Percentiles rank a stretch among this genome's conserved stretches.
Evolutionary conservation across 495 filamentous ascomycete genomes (phyloP).

Genomic region (Aspergillus conjunctus): DNA sequence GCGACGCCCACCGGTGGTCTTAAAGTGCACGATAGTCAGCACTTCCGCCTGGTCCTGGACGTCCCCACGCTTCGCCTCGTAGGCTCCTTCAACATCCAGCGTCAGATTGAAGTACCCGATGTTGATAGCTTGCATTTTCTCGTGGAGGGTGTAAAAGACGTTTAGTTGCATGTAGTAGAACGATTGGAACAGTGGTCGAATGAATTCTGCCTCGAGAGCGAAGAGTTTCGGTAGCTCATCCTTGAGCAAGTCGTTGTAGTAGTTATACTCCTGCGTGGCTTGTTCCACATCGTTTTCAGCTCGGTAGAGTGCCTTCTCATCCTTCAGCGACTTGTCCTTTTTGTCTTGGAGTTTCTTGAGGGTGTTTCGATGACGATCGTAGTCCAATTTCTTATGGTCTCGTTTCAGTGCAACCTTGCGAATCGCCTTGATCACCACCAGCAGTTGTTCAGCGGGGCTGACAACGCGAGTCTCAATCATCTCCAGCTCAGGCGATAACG

Average conservation of each 20-base stretch:
- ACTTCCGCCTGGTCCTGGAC: constrained; percentile 80
- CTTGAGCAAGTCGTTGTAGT: constrained; percentile 95
- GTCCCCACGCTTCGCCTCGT: constrained; percentile 82
- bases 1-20: constrained; percentile 67
- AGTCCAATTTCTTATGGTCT: constrained; percentile 97
- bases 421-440: constrained; percentile 93
- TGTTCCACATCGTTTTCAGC: constrained; percentile 89
- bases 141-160: constrained; percentile 98
- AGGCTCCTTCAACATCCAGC: constrained; percentile 86
- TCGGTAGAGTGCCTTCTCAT: constrained; percentile 96
- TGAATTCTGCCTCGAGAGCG: constrained; percentile 91
- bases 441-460: constrained; percentile 88
- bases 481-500: constrained; percentile 87
- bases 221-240: constrained; percentile 95
- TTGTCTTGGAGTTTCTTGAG: constrained; percentile 97
- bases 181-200: constrained; percentile 94
- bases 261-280: constrained; percentile 93
- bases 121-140: constrained; percentile 94
- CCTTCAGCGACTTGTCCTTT: constrained; percentile 93
- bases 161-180: constrained; percentile 99
- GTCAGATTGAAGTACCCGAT: constrained; percentile 97
- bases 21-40: constrained; percentile 81
- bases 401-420: constrained; percentile 87
- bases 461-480: constrained; percentile 96
- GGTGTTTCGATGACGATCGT: constrained; percentile 78